phyloP scores from a whole-genome alignment of 192 early-diverging fungal species.

The Coemansia sp. region DNA sequence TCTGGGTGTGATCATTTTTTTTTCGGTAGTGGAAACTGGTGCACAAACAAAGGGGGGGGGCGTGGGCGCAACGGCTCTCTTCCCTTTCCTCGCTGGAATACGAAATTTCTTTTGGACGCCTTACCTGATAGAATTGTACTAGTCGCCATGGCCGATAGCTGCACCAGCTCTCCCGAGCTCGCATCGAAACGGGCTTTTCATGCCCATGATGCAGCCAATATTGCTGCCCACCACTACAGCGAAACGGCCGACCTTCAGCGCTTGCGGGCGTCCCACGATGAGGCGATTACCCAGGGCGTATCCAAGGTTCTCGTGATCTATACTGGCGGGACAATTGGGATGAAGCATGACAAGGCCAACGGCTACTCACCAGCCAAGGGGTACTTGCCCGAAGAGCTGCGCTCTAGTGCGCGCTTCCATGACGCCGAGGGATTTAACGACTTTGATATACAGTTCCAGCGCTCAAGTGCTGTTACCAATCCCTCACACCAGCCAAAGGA shows the following conservation, averaged over 20 bases:
- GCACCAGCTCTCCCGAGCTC: background rate
- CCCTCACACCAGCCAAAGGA: background rate
- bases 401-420: slow-evolving; percentile 78
- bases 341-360: slow-evolving; percentile 67
- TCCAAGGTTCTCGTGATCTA: slow-evolving; percentile 86
- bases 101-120: too few relatives aligned
- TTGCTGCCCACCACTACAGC: slow-evolving; percentile 46
- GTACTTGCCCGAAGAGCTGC: slow-evolving; percentile 76
- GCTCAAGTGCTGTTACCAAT: slow-evolving; percentile 17
- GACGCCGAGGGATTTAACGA: slow-evolving; percentile 56
- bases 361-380: slow-evolving; percentile 78
- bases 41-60: background rate
- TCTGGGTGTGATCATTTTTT: too few relatives aligned
- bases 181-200: background rate
- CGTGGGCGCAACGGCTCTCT: background rate
- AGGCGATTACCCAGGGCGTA: slow-evolving; percentile 67
- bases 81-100: background rate
- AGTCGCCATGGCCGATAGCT: background rate
- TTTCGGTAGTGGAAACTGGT: too few relatives aligned
- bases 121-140: background rate
- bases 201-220: slow-evolving; percentile 9
- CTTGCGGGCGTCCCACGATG: slow-evolving; percentile 54
- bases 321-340: slow-evolving; percentile 94
- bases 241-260: slow-evolving; percentile 55
- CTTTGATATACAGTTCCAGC: slow-evolving; percentile 51